A percentile compares a stretch with the other conserved stretches of the same genome.
phyloP scores from a whole-genome alignment of 164 flowering plant species.

The Nymphaea thermarum region DNA sequence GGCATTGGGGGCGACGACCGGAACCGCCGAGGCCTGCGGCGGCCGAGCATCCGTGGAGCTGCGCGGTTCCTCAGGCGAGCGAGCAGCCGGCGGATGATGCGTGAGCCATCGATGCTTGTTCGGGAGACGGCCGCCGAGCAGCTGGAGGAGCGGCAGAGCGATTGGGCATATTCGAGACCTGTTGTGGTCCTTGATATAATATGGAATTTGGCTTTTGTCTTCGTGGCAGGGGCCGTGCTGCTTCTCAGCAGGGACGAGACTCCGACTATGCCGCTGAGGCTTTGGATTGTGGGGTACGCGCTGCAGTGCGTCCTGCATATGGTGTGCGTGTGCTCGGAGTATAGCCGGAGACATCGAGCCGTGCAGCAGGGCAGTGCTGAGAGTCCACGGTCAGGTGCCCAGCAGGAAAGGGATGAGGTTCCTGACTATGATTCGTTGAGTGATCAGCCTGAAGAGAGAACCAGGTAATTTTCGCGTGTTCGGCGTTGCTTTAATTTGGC shows the following conservation, averaged over 20 bases:
- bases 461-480: constrained; percentile 16
- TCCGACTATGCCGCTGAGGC: constrained; percentile 34
- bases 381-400: constrained; percentile 8
- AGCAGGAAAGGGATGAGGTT: constrained; percentile 2
- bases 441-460: constrained; percentile 24
- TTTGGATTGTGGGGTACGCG: constrained; percentile 48
- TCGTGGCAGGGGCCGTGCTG: constrained; percentile 21
- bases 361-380: constrained; percentile 1
- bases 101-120: constrained; percentile 46
- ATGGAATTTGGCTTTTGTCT: constrained; percentile 42
- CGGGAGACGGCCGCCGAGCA: constrained; percentile 52
- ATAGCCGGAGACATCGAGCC: constrained; percentile 16
- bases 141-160: constrained; percentile 48
- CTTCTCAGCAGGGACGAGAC: constrained; percentile 24
- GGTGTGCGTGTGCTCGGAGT: constrained; percentile 37
- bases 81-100: constrained; percentile 40
- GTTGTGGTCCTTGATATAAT: constrained; percentile 39
- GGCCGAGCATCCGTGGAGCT: constrained; percentile 43
- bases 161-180: constrained; percentile 53
- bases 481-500: not conserved
- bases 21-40: constrained; percentile 22
- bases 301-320: constrained; percentile 36
- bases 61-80: constrained; percentile 38
- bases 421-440: constrained; percentile 19
- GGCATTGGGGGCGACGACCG: constrained; percentile 15